Base-by-base conservation (phyloP, 129 eudicot genomes). In the Flaveria sonorensis region DNA sequence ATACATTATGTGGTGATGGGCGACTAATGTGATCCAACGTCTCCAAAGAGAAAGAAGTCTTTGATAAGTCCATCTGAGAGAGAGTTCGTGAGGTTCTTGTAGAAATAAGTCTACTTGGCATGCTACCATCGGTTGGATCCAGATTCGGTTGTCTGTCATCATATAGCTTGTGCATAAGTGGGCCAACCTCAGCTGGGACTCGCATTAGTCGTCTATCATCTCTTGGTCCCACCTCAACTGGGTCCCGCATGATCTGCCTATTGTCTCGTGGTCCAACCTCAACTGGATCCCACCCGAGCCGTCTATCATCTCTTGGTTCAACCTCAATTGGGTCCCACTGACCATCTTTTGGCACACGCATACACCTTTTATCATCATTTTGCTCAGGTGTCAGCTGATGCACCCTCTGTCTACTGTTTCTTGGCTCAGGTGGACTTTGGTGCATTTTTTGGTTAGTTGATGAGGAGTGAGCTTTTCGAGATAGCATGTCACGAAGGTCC, bases 401-500 rank as follows among this genome's bases (percentile, higher is more conserved):
- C 64, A 72, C 59, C 77, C 69, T 32, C 42, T 26, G 85, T 53
- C 83, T 69, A 36, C 79, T 72, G 69, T 63, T 53, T 64, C 69
- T 61, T 10, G 73, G 61, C 73, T 78, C 77, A 53, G 79, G 68
- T n/a, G 57, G 16, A 45, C 36, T 80, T 70, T 77, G 85, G 60
- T 71, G 76, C 53, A 82, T 12, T 53, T 47, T 43, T 19, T 39
- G 56, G 56, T 76, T 90, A 42, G 85, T 68, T 21, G 71, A 64
- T 18, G 93, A 83, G 72, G 89, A 73, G 26, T 77, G 91, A 48
- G 88, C 84, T 12, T 87, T 87, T 86, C 89, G 84, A 57, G 91
- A 90, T 20, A 93, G 81, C 61, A 89, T 84, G 69, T 87, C 87
- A 23, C 98, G 89, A 70, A 93, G 97, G 76, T 93, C 98, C 28